Conservation (phyloP, 1,139 yeast genomes). For the Saccharomyces hybrid region DNA sequence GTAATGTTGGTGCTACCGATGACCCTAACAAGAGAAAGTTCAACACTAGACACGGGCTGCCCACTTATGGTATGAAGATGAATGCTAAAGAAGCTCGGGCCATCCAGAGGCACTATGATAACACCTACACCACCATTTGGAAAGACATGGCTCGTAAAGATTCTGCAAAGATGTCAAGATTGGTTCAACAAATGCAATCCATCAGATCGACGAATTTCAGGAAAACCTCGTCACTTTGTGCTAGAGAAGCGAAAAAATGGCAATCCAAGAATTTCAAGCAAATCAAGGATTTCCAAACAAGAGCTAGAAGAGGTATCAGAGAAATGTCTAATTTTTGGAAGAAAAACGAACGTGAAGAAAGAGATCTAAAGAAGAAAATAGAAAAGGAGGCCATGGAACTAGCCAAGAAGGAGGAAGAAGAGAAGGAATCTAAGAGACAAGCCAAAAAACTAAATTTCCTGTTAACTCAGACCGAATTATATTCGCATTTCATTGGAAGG, state of each 20-base stretch:
- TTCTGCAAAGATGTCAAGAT: conserved; percentile 77
- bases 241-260: conserved; percentile 96
- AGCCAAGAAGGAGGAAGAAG: conserved; percentile 92
- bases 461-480: conserved; percentile 93
- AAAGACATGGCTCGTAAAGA: conserved; percentile 91
- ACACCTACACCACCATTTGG: conserved; percentile 85
- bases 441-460: conserved; percentile 91
- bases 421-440: conserved; percentile 88
- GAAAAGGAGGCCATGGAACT: conserved; percentile 85
- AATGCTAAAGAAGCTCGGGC: conserved; percentile 62
- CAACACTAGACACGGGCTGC: conserved; percentile 17
- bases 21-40: conserved; percentile 6
- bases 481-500: conserved; percentile 92
- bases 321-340: conserved; percentile 99
- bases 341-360: conserved; percentile 89
- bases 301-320: conserved; percentile 93
- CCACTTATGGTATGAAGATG: conserved; percentile 33
- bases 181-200: conserved; percentile 70
- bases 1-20: conserved; percentile 3
- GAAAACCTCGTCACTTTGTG: conserved; percentile 83
- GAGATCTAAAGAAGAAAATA: conserved; percentile 79
- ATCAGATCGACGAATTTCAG: conserved; percentile 71
- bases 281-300: conserved; percentile 83
- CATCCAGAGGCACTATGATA: conserved; percentile 74
- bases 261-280: conserved; percentile 84